A percentile compares a stretch with the other conserved stretches of the same genome.
phyloP scores from a whole-genome alignment of 2,329 filamentous ascomycete genomes.

The Cercospora sp. region DNA sequence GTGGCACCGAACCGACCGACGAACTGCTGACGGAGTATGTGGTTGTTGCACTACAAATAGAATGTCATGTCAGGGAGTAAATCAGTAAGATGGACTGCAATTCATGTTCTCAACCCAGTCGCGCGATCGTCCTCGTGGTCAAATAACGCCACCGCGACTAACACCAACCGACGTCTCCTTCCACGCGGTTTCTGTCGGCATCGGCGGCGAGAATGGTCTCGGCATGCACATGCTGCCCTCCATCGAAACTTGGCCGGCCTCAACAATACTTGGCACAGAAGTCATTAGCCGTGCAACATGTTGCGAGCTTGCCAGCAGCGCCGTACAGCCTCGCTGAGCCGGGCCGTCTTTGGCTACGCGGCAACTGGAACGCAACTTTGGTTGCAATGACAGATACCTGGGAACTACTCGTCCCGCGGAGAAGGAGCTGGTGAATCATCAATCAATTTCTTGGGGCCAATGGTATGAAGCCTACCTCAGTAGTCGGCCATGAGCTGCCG shows the following conservation, averaged over 20 bases:
- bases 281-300: background rate
- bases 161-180: background rate
- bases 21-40: background rate
- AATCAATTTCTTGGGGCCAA: background rate
- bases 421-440: background rate
- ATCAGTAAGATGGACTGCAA: background rate
- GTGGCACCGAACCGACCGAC: slow-evolving; percentile 5
- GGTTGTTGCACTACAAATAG: background rate
- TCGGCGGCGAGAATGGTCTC: background rate
- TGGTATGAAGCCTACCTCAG: background rate
- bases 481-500: background rate
- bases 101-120: background rate
- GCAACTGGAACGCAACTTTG: background rate
- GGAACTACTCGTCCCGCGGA: background rate
- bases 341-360: background rate
- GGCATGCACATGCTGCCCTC: slow-evolving; percentile 1
- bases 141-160: background rate
- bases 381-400: background rate
- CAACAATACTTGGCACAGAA: background rate
- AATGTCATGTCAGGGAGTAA: background rate
- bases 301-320: background rate
- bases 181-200: background rate
- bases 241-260: background rate
- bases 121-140: background rate
- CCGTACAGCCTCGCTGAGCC: background rate